Base-by-base conservation (phyloP, 2,329 filamentous ascomycete species). In the Verticillium tricorpus region DNA sequence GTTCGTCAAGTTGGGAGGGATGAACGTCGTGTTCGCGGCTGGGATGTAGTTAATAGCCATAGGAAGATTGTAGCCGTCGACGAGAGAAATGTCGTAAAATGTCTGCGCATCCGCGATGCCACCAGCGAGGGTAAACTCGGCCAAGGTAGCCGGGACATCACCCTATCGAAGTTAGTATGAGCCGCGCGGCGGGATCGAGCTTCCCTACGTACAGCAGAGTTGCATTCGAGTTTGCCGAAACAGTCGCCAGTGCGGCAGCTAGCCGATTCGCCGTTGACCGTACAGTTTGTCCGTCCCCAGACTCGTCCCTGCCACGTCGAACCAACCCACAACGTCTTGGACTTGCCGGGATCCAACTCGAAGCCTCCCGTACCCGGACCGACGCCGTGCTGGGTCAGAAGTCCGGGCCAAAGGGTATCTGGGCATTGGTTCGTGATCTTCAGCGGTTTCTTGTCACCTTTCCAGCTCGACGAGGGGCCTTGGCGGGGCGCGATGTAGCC, bases 281-380 rank as follows among this genome's bases (percentile, higher is more conserved):
- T 90, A 76, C 92, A 96, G 71, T 95, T 95, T 19, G 91, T 94
- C 60, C 92, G 82, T 14, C 88, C 92, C 92, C 91, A 95, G 32
- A 95, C 80, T 60, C 92, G 85, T 11, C 92, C 92, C 71, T 91
- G 88, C 92, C 91, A 96, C 67, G 92, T 85, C 58, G 83, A 78
- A 12, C 87, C 85, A 28, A 95, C 90, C 60, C 82, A 86, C 63
- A 93, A 77, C 52, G 83, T 82, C 64, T 75, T 84, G 60, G 82
- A 86, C 37, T 82, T 77, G 55, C 88, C 86, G 3, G 85, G 72
- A 1, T 74, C 70, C 39, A 94, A 81, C 69, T 86, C 82, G 70
- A 94, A 95, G 9, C 91, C 92, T 22, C 85, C 86, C 12, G 79
- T 81, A 2, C 81, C 80, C 7, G 91, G 89, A 0, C 88, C 88